Base-by-base conservation (phyloP, 345 rosid genomes). In the Anacardium occidentale region DNA sequence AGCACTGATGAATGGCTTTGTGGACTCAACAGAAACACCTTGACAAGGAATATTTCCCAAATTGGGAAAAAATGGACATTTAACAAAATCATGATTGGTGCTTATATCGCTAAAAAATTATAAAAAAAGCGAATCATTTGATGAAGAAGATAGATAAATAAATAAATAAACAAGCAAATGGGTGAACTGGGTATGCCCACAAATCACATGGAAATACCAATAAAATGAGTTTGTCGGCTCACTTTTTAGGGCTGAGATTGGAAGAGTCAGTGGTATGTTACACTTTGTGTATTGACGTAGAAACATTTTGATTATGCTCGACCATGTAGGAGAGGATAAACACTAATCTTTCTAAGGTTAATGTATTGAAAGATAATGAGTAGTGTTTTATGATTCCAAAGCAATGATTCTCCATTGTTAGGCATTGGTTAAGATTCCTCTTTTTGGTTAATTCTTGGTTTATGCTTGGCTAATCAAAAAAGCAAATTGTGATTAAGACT, bases 181-280 rank as follows among this genome's bases (percentile, higher is more conserved):
- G 83, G 68, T 32, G 75, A 70, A 62, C 76, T 63, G 70, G 66
- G 58, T 69, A 64, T 75, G 82, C 72, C 79, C 78, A 77, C 69
- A 74, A 66, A 81, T 74, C 92, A 84, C 83, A 78, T 75, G 83
- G 77, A 68, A 72, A 53, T 70, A 70, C 75, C 74, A 47, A 75
- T 74, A 72, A n/a, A 64, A 84, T 82, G 87, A 86, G 82, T 76
- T 80, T 83, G 89, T 85, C 93, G 87, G 86, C 52, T 79, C 84
- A 79, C 88, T 79, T 85, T 82, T 67, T 75, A 61, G 75, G 83
- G 86, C 52, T 68, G 42, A 62, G 75, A 84, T 82, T 74, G 63
- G 66, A 75, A 68, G 66, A 58, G 56, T 64, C 63, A 29, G 64
- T 62, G 79, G 74, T 71, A 29, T 68, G 81, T 53, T 77, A 71